Conservation (phyloP, 805 yeast species). For the Yarrowia sp. region DNA sequence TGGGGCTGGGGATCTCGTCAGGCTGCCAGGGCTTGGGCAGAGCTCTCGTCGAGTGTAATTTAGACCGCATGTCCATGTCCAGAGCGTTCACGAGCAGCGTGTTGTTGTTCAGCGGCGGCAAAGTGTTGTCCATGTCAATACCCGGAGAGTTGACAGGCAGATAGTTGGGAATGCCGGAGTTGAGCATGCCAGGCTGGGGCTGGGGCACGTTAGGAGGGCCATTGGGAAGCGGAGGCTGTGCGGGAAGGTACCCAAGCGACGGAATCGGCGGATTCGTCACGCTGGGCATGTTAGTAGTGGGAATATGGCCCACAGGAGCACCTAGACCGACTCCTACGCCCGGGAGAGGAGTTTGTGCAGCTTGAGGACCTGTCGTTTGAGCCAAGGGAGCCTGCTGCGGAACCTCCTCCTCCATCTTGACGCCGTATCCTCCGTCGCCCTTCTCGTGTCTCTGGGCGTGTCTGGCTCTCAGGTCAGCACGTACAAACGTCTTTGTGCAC, state of each 20-base stretch:
- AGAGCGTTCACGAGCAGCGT: constrained; percentile 17
- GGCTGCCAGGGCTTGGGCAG: constrained; percentile 18
- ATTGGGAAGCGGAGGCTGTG: not conserved
- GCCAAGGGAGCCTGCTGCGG: not conserved
- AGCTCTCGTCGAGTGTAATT: not conserved
- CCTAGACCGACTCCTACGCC: too few relatives aligned
- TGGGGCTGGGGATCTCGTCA: not conserved
- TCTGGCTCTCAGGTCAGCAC: constrained; percentile 39
- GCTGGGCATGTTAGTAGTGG: constrained; percentile 13
- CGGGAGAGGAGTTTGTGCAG: too few relatives aligned
- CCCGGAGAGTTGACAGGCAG: not conserved
- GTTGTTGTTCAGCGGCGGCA: constrained; percentile 15
- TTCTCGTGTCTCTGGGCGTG: constrained; percentile 39
- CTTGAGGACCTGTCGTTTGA: too few relatives aligned
- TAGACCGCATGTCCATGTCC: constrained; percentile 16
- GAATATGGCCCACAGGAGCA: constrained; percentile 18
- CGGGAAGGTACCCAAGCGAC: not conserved
- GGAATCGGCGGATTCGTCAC: constrained; percentile 11
- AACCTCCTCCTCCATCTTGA: constrained; percentile 4
- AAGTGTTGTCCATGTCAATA: constrained; percentile 1
- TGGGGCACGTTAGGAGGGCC: not conserved
- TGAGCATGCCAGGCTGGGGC: not conserved
- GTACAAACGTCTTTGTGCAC: constrained; percentile 39
- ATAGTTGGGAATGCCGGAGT: not conserved
- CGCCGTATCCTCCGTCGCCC: constrained; percentile 19